A percentile compares a stretch with the other conserved stretches of the same genome.
Conservation (phyloP, 495 filamentous ascomycete species). For the Xylona heveae region DNA sequence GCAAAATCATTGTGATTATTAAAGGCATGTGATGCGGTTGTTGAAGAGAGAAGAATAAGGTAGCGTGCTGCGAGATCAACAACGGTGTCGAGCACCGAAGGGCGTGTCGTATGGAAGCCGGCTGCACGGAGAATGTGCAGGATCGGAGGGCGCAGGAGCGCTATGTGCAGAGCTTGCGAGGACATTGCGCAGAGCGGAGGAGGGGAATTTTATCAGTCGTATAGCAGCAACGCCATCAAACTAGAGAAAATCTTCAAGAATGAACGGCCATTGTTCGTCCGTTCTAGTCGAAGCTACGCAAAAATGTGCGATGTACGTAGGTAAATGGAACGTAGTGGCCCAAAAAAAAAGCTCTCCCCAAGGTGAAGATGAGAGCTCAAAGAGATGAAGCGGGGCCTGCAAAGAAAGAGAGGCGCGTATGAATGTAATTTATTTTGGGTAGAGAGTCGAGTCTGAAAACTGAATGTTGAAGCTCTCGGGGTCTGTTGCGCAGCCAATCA, state of each 20-base stretch:
- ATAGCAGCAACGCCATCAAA: neutral
- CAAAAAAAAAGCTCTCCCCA: too few relatives aligned
- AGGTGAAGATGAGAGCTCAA: too few relatives aligned
- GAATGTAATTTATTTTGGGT: too few relatives aligned
- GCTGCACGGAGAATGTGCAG: conserved; percentile 73
- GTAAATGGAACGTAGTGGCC: too few relatives aligned
- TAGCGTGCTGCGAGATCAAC: conserved; percentile 58
- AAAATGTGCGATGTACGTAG: too few relatives aligned
- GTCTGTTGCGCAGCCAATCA: neutral
- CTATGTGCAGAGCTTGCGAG: conserved; percentile 35
- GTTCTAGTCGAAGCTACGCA: too few relatives aligned
- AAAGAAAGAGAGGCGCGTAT: too few relatives aligned
- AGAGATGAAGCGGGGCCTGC: too few relatives aligned
- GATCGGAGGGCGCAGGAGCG: conserved; percentile 60
- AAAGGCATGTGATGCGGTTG: conserved; percentile 29
- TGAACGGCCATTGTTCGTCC: neutral
- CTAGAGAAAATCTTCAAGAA: neutral
- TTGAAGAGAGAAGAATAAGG: conserved; percentile 40
- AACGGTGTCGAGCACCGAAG: conserved; percentile 57
- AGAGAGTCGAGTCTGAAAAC: too few relatives aligned
- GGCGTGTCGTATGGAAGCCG: conserved; percentile 56
- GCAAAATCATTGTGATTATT: conserved; percentile 26
- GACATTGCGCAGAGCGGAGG: conserved; percentile 5
- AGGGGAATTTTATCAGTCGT: neutral
- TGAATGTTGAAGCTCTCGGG: neutral